Base-by-base conservation (phyloP, 2,329 filamentous ascomycete genomes). In the Talaromyces verruculosus region DNA sequence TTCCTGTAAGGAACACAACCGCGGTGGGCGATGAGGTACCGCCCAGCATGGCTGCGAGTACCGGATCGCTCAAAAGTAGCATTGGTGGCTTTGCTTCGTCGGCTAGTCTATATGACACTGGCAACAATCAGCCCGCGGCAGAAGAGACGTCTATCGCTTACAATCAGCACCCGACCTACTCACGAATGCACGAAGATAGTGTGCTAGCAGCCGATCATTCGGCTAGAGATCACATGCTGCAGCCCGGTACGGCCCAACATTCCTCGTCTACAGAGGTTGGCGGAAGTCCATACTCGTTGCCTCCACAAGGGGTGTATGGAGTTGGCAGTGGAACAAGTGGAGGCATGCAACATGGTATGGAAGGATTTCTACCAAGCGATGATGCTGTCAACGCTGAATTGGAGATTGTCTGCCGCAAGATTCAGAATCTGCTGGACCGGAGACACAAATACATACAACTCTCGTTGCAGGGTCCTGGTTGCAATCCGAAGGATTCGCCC, bases 401-500 rank as follows among this genome's bases (percentile, higher is more conserved):
- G 69, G 88, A 87, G 72, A 85, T 88, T 22, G 97, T 99, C 70
- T 97, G 96, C 72, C 89, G 88, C 69, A 96, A 95, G 71, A 92
- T 99, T 65, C 91, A 96, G 76, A 90, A 90, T 70, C 87, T 98
- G n/a, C 80, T 97, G 55, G 92, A 97, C 71, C 84, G 93, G 47
- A 88, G 95, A 67, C 89, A 93, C 76, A 96, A 92, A 73, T 99
- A 98, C 78, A 91, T 98, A 62, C 83, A 87, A 1, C 79, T 97
- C 17, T 98, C 95, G 0, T 82, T 93, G 22, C 95, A 99, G 75
- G 86, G 90, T 10, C 85, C 89, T 7, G 85, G 87, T 13, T 92
- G 97, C 75, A 97, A 98, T 71, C 95, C 95, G 0, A 92, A 92
- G 72, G 93, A 98, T 75, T 87, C 90, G 19, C 85, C 89, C 0